Evolutionary conservation across 2,329 filamentous ascomycete genomes (phyloP).

Genomic region (Tolypocladium sp.): DNA sequence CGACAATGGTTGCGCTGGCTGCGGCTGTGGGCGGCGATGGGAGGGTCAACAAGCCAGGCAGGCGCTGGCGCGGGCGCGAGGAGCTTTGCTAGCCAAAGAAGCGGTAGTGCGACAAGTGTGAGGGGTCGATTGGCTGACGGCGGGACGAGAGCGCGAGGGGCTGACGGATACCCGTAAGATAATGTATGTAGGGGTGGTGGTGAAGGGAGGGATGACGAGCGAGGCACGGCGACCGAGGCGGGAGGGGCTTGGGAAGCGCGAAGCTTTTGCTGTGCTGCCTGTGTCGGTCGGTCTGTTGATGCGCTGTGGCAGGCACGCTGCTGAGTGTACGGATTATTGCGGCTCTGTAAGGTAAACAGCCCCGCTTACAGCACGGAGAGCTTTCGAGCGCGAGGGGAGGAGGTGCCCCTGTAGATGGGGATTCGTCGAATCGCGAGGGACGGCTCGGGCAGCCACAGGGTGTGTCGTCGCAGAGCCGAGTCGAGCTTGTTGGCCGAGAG

Average conservation of each 20-base stretch:
- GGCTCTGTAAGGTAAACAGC: neutral
- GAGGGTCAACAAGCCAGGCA: neutral
- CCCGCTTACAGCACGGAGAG: neutral
- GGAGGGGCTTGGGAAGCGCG: neutral
- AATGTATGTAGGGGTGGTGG: neutral
- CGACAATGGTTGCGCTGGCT: constrained; percentile 1
- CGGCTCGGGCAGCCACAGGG: neutral
- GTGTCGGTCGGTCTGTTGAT: neutral
- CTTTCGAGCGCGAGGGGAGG: neutral
- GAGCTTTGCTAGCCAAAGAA: neutral
- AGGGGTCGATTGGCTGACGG: constrained; percentile 7
- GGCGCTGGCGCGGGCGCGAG: neutral
- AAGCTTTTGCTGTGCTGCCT: neutral
- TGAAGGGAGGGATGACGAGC: neutral
- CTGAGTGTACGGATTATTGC: too few species aligned
- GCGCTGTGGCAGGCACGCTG: neutral
- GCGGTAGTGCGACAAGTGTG: constrained; percentile 7
- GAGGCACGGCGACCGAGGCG: neutral
- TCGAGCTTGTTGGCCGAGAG: neutral
- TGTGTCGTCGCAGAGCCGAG: neutral
- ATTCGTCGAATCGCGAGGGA: neutral
- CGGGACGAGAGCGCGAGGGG: constrained; percentile 4
- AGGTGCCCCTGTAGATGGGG: neutral
- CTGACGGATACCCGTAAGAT: neutral
- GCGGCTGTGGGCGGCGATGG: neutral